These are phyloP conservation scores for Pseudozyma tsukubaensis DNA, from an alignment of 1,284 basidiomycete genomes.

Conservation along the genomic window DNA sequence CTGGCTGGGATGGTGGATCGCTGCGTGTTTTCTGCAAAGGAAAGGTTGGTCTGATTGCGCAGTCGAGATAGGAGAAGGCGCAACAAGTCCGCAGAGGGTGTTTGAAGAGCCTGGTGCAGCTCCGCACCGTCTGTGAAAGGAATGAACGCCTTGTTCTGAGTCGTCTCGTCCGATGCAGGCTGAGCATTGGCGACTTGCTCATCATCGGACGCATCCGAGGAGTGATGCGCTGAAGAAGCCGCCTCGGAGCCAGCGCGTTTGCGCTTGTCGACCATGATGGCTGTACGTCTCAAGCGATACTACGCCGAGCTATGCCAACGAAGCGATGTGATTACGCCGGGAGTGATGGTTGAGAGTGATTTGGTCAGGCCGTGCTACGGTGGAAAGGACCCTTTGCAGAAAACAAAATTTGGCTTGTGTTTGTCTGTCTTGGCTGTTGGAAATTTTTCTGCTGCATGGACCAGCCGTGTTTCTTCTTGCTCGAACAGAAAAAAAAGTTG, in stretches of 20 bases:
- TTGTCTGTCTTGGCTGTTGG: neutral
- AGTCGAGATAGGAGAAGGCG: constrained; percentile 39
- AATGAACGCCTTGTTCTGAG: constrained; percentile 17
- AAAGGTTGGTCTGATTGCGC: constrained; percentile 37
- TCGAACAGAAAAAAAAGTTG: neutral
- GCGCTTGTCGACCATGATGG: constrained; percentile 36
- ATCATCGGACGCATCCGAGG: constrained; percentile 25
- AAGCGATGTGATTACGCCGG: constrained; percentile 5
- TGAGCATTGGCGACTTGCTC: constrained; percentile 14
- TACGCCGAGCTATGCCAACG: constrained; percentile 1
- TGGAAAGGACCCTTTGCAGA: constrained; percentile 7
- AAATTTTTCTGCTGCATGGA: constrained; percentile 23
- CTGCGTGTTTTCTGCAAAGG: constrained; percentile 42
- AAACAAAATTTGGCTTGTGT: constrained; percentile 4
- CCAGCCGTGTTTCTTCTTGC: constrained; percentile 1
- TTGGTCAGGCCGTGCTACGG: neutral
- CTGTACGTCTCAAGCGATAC: neutral
- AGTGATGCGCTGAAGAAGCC: constrained; percentile 19
- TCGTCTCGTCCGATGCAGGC: constrained; percentile 2
- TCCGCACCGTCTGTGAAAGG: constrained; percentile 37
- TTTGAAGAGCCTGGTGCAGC: constrained; percentile 37
- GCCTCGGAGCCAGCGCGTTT: constrained; percentile 39
- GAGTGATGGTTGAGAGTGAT: neutral
- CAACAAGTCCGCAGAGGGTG: constrained; percentile 42
- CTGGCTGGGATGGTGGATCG: constrained; percentile 35